A percentile compares a stretch with the other conserved stretches of the same genome.
Conservation (phyloP, 1,139 yeast genomes). For the Pichia sp. region DNA sequence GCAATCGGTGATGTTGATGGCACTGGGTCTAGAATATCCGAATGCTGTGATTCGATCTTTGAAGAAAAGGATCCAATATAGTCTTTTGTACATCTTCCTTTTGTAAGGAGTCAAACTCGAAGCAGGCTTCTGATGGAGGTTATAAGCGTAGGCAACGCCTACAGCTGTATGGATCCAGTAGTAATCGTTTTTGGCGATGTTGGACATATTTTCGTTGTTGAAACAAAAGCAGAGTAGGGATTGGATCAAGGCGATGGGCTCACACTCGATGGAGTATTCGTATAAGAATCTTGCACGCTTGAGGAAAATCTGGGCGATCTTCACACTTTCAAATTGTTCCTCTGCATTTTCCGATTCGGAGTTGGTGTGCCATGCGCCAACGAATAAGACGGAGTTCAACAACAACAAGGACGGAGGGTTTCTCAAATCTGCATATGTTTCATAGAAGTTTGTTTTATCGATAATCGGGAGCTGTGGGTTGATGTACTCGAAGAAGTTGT, state of each 20-base stretch:
- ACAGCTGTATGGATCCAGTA: slow-evolving; percentile 77
- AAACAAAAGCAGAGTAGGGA: slow-evolving; percentile 62
- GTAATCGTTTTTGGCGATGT: slow-evolving; percentile 66
- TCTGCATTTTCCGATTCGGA: slow-evolving; percentile 52
- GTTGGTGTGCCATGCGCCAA: slow-evolving; percentile 46
- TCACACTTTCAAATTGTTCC: slow-evolving; percentile 23
- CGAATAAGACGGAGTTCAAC: slow-evolving; percentile 62
- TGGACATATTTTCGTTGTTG: slow-evolving; percentile 79
- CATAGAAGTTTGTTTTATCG: slow-evolving; percentile 59
- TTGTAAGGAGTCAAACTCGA: slow-evolving; percentile 34
- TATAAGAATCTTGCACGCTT: slow-evolving; percentile 74
- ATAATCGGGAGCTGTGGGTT: slow-evolving; percentile 70
- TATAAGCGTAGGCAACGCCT: slow-evolving; percentile 74
- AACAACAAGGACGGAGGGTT: slow-evolving; percentile 67
- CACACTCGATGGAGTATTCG: slow-evolving; percentile 67
- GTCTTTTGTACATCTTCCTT: slow-evolving; percentile 58
- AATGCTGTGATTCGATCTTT: slow-evolving; percentile 61
- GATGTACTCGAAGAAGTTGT: slow-evolving; percentile 45
- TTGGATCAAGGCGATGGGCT: slow-evolving; percentile 62
- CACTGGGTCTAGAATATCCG: slow-evolving; percentile 71
- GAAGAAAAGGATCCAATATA: slow-evolving; percentile 79
- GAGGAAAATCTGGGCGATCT: slow-evolving; percentile 50
- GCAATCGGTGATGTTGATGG: slow-evolving; percentile 68
- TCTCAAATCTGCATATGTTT: slow-evolving; percentile 50
- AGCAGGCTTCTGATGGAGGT: slow-evolving; percentile 53